phyloP scores from a whole-genome alignment of 495 filamentous ascomycete species.

The Pseudoneurospora amorphoporcata region DNA sequence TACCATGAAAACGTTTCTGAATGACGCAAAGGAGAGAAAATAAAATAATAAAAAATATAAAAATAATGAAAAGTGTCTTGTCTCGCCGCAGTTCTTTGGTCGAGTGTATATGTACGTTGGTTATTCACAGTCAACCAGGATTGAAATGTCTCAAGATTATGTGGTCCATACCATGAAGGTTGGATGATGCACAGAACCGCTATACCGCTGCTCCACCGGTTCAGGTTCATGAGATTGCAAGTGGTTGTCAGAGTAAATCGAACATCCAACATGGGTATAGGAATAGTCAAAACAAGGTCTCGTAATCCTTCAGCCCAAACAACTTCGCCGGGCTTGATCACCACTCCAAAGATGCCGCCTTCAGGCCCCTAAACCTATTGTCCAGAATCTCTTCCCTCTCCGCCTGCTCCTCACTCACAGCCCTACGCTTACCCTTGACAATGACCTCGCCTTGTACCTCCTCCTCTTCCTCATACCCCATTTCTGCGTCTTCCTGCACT shows the following conservation, averaged over 20 bases:
- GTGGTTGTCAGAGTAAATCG: neutral
- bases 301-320: neutral
- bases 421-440: neutral
- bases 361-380: neutral
- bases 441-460: neutral
- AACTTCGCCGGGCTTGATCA: neutral
- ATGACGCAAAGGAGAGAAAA: no score
- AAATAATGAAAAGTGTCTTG: neutral
- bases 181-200: neutral
- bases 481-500: neutral
- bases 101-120: neutral
- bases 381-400: neutral
- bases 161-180: neutral
- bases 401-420: neutral
- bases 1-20: neutral
- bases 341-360: neutral
- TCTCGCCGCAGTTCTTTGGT: neutral
- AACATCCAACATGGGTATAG: neutral
- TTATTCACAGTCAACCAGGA: neutral
- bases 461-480: neutral
- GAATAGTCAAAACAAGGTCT: neutral
- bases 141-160: neutral
- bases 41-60: no score
- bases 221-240: neutral
- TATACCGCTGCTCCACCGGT: neutral